Evolutionary conservation across 805 yeast species (phyloP), one percentile per base, ranked within the genome.

Genomic region (Candida caryicola): DNA sequence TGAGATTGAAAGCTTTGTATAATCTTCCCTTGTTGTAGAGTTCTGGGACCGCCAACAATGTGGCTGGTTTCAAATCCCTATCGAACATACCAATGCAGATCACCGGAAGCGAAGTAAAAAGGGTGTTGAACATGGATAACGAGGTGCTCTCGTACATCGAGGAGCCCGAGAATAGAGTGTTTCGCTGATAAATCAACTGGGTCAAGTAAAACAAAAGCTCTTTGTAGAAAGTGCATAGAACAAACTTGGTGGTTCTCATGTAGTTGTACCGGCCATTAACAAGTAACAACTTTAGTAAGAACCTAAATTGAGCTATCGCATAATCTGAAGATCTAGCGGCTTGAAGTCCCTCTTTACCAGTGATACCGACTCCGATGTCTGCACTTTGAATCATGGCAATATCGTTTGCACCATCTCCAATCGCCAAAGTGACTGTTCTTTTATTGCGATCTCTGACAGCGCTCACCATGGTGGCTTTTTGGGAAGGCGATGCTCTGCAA

Each of bases 331-430:
- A 83, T 60, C 99, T 77, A 0, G 99, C 97, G 8, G 99, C 99
- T 64, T 93, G 99, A 88, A 90, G 89, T 50, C 99, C 99, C 66
- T 93, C 99, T 91, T 89, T 84, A 48, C 99, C 99, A 63, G 95
- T 86, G 46, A 93, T 95, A 58, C 99, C 99, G 17, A 93, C 96
- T 46, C 99, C 99, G 37, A 93, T 96, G 61, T 93, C 98, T 0
- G 99, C 99, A 12, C 99, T 98, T 63, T 93, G 99, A 48, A 93
- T 93, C 99, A 93, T 93, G 26, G 95, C 84, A 29, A 93, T 99
- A 66, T 93, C 99, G 57, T 93, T 93, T 2, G 99, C 99, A 55
- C 99, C 99, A 64, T 93, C 99, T 31, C 99, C 99, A 56, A 93
- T 85, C 0, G 99, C 99, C 44, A 93, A 71, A 0, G 97, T 88